A percentile compares a stretch with the other conserved stretches of the same genome.
These are phyloP conservation scores for Sideroxylon spinosum DNA, from an alignment of 179 eudicot genomes.

Conservation along the genomic window DNA sequence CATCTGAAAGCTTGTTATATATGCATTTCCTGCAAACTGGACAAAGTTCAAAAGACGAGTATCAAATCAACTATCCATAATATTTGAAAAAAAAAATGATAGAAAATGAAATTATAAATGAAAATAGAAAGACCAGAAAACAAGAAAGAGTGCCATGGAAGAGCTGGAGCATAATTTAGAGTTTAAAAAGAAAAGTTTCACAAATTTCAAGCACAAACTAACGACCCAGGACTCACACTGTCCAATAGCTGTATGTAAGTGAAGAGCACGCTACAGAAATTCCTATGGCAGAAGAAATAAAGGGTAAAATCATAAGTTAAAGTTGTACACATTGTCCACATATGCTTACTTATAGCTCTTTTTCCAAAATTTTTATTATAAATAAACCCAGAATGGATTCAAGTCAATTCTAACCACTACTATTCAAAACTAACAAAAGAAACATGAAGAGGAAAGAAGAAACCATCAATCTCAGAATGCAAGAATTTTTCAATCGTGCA, in stretches of 20 bases:
- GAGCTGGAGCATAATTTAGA: not conserved
- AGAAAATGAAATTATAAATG: constrained; percentile 6
- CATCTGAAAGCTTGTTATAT: constrained; percentile 69
- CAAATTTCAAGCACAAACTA: not conserved
- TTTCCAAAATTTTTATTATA: not conserved
- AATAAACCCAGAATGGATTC: not conserved
- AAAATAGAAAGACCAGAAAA: not conserved
- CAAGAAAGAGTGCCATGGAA: not conserved
- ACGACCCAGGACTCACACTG: not conserved
- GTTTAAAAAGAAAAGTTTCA: not conserved
- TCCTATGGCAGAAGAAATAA: not conserved
- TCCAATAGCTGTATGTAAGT: not conserved
- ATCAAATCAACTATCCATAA: not conserved
- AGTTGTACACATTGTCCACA: not conserved
- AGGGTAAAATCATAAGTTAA: not conserved
- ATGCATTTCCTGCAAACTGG: constrained; percentile 96
- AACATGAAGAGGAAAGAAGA: not conserved
- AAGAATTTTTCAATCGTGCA: not conserved
- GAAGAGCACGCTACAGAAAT: not conserved
- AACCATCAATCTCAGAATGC: not conserved
- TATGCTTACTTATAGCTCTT: not conserved
- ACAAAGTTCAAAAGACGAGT: constrained; percentile 3
- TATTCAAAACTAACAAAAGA: not conserved
- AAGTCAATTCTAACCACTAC: not conserved
- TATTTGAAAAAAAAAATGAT: not conserved